Conservation (phyloP, 805 yeast species). For the Barnettozyma sucrosica region DNA sequence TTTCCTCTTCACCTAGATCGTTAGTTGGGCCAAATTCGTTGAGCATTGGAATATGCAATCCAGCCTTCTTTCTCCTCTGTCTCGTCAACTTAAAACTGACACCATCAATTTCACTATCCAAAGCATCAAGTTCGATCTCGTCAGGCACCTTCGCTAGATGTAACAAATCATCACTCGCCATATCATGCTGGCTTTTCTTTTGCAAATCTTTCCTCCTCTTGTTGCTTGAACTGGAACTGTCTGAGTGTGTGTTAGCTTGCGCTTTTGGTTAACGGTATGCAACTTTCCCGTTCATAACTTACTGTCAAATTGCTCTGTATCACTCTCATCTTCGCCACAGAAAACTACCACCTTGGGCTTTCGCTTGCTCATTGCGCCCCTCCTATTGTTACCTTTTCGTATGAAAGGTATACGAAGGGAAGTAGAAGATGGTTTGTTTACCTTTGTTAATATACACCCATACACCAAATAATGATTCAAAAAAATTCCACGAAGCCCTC, state of each 20-base stretch:
- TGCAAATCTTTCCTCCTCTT: neutral
- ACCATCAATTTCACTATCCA: neutral
- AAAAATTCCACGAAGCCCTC: neutral
- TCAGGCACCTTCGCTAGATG: neutral
- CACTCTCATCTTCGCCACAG: constrained; percentile 9
- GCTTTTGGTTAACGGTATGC: neutral
- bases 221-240: neutral
- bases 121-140: neutral
- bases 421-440: too few species aligned
- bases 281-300: neutral
- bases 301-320: neutral
- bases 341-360: constrained; percentile 18
- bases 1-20: too few species aligned
- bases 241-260: neutral
- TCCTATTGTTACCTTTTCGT: neutral
- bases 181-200: neutral
- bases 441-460: too few species aligned
- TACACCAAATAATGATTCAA: neutral
- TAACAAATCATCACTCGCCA: neutral
- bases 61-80: neutral
- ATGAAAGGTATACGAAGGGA: too few species aligned
- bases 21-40: neutral
- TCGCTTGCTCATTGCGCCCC: neutral
- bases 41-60: neutral
- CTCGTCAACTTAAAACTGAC: neutral